Percentiles rank a stretch among this genome's conserved stretches.
These are phyloP conservation scores for Ulmus americana DNA, from an alignment of 331 rosid species.

Conservation along the genomic window DNA sequence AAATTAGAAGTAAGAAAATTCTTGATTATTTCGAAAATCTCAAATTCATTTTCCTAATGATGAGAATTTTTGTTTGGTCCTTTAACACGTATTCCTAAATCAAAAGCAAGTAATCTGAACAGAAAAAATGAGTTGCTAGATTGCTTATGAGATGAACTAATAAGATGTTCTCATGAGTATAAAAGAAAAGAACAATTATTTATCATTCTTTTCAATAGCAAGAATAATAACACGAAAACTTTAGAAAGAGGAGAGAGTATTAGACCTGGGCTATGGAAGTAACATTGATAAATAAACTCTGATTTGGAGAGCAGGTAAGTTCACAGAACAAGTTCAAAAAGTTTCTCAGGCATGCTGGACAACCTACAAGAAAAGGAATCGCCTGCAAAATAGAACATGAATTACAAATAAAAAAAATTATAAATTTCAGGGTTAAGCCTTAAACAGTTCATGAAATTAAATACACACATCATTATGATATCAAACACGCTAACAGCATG, in stretches of 20 bases:
- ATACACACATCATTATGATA: no score
- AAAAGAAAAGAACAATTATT: no score
- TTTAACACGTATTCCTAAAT: background rate
- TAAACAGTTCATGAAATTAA: no score
- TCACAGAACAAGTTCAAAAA: conserved; percentile 93
- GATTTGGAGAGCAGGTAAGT: conserved; percentile 96
- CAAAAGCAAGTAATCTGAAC: conserved; percentile 3
- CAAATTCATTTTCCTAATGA: background rate
- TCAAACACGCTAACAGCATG: no score
- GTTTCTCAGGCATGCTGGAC: conserved; percentile 98
- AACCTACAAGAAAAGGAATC: conserved; percentile 91
- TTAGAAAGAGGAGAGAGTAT: background rate
- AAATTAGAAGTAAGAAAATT: background rate
- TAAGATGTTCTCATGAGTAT: no score
- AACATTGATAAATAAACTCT: conserved; percentile 93
- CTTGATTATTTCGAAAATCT: background rate
- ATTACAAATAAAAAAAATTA: background rate
- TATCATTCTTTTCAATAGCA: background rate
- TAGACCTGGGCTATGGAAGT: conserved; percentile 69
- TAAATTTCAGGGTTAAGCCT: background rate
- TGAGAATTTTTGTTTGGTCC: background rate
- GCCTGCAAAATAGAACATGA: conserved; percentile 56
- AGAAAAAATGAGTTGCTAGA: background rate
- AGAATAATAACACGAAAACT: no score
- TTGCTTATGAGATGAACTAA: no score